These are phyloP conservation scores for Ganoderma leucocontextum DNA, from an alignment of 1,284 basidiomycete species.

Conservation along the genomic window DNA sequence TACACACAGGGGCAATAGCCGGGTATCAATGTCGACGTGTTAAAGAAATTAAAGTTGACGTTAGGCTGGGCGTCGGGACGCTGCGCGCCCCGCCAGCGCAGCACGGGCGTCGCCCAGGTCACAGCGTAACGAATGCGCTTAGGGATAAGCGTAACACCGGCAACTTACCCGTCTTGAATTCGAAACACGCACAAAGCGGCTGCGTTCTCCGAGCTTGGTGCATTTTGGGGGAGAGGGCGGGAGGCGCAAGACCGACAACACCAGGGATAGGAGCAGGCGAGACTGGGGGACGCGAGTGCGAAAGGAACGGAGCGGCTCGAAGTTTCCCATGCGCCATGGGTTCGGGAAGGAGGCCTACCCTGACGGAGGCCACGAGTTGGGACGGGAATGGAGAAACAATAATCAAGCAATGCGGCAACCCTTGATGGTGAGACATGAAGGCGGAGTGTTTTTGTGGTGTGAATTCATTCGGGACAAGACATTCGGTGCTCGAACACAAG, in stretches of 20 bases:
- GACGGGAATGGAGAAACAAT: slow-evolving; percentile 21
- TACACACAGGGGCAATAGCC: slow-evolving; percentile 27
- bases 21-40: slow-evolving; percentile 23
- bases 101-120: slow-evolving; percentile 20
- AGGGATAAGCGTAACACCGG: slow-evolving; percentile 1
- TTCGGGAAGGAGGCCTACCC: slow-evolving; percentile 24
- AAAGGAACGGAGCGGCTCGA: slow-evolving; percentile 30
- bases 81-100: slow-evolving; percentile 15
- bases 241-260: slow-evolving; percentile 18
- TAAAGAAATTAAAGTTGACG: slow-evolving; percentile 24
- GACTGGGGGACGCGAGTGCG: slow-evolving; percentile 21
- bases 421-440: slow-evolving; percentile 27
- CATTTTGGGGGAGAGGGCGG: slow-evolving; percentile 1
- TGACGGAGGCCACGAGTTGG: slow-evolving; percentile 26
- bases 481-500: slow-evolving; percentile 17
- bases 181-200: slow-evolving; percentile 1
- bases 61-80: slow-evolving; percentile 22
- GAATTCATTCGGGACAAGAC: slow-evolving; percentile 10
- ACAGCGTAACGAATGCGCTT: neutral
- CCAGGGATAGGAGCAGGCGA: slow-evolving; percentile 15
- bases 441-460: slow-evolving; percentile 16
- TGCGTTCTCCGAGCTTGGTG: neutral
- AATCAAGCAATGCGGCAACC: slow-evolving; percentile 19
- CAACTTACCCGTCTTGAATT: slow-evolving; percentile 14
- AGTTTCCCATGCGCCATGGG: slow-evolving; percentile 22